Base-by-base conservation (phyloP, 1,284 basidiomycete species). In the Moniliophthora roreri region DNA sequence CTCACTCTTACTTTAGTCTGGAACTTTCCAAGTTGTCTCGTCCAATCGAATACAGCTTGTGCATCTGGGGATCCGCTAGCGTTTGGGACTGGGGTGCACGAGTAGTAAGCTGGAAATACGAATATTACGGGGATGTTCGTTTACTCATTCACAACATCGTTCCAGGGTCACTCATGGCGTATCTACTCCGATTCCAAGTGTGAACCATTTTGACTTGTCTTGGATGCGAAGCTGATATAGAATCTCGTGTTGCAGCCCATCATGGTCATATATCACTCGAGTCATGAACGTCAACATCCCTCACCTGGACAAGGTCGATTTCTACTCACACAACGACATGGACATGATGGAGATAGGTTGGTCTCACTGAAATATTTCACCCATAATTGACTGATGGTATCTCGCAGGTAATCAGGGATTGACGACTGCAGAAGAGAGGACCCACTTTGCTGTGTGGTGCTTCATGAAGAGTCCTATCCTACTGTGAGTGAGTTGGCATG, bases 281-380 rank as follows among this genome's bases (percentile, higher is more conserved):
- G 74, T 78, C 58, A 76, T 81, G 37, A 64, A 50, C 4, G 72
- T 63, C 16, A 80, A 81, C 55, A 74, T 72, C 15, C 62, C 67
- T 28, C 68, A 79, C 54, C 58, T 80, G 35, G 65, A 70, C 10
- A 66, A 69, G 10, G 66, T 76, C 56, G 66, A 76, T 48, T 83
- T 82, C 61, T 75, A 65, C 42, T 68, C 71, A 1, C 80, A 82
- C 59, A 81, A 81, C 56, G 80, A 83, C 56, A 81, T 82, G 79
- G 80, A 83, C 59, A 82, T 82, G 80, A 81, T 83, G 79, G 78
- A 81, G 61, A 79, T 80, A 35, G 78, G 79, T 62, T 45, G n/a
- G 51, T 51, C 6, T 28, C 20, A n/a, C n/a, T n/a, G n/a, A n/a
- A n/a, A n/a, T n/a, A n/a, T 46, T 15, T 35, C 23, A 23, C 24